These are phyloP conservation scores for Straminergon stramineum DNA, from an alignment of 225 moss, liverwort and hornwort genomes.

Conservation along the genomic window DNA sequence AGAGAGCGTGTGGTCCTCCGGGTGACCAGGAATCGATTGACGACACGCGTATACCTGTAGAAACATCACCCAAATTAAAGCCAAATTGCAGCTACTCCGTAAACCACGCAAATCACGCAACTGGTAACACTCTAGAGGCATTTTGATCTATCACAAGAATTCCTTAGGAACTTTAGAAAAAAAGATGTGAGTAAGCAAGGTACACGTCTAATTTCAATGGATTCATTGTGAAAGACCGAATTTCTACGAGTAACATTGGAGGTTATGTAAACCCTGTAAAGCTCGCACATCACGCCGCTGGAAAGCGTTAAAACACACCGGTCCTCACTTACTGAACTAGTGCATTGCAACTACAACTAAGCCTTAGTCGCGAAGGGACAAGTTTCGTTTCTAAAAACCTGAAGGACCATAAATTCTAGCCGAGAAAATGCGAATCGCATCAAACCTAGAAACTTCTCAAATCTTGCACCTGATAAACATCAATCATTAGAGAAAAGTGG, in stretches of 20 bases:
- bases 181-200: background rate
- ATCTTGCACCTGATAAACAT: background rate
- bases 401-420: background rate
- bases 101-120: background rate
- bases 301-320: background rate
- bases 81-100: background rate
- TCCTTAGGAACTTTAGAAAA: background rate
- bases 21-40: slow-evolving; percentile 44
- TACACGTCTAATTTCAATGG: background rate
- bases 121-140: background rate
- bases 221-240: background rate
- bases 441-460: background rate
- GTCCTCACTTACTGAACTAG: background rate
- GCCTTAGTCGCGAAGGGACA: background rate
- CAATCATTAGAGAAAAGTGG: background rate
- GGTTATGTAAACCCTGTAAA: background rate
- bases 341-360: background rate
- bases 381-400: background rate
- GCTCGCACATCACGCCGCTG: background rate
- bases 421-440: background rate
- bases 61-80: background rate
- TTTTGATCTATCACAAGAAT: background rate
- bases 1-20: slow-evolving; percentile 71
- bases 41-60: slow-evolving; percentile 41
- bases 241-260: background rate